Percentiles rank a stretch among this genome's conserved stretches.
Evolutionary conservation across 345 rosid genomes (phyloP).

Genomic region (Lumnitzera racemosa): DNA sequence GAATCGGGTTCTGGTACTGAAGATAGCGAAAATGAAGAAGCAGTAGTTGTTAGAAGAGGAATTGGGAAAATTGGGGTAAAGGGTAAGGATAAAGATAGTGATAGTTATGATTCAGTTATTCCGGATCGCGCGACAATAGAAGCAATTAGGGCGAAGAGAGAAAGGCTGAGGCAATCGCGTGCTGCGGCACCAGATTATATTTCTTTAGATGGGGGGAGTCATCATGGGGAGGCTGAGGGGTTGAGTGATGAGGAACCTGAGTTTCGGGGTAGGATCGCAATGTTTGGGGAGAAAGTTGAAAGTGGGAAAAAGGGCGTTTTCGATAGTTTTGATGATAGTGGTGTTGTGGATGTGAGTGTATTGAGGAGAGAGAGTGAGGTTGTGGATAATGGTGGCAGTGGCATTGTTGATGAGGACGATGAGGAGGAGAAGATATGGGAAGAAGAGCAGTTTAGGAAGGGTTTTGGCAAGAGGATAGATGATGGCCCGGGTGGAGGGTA

Average conservation of each 20-base stretch:
- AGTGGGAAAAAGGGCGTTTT: conserved; percentile 58
- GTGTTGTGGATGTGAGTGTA: conserved; percentile 13
- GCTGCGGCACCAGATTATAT: conserved; percentile 67
- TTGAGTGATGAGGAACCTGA: conserved; percentile 81
- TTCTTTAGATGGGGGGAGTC: conserved; percentile 50
- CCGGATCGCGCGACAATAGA: conserved; percentile 51
- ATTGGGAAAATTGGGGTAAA: conserved; percentile 1
- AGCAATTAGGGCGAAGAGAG: conserved; percentile 64
- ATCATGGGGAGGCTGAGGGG: conserved; percentile 38
- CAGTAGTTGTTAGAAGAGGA: conserved; percentile 2
- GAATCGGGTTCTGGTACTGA: conserved; percentile 25
- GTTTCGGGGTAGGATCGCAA: conserved; percentile 46
- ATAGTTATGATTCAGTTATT: conserved; percentile 15
- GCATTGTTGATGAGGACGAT: conserved; percentile 45
- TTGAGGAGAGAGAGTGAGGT: conserved; percentile 8
- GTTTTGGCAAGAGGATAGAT: conserved; percentile 79
- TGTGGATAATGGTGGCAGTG: conserved; percentile 10
- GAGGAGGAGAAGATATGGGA: conserved; percentile 90
- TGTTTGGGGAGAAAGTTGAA: conserved; percentile 37
- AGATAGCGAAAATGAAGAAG: conserved; percentile 3
- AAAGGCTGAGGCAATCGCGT: conserved; percentile 51
- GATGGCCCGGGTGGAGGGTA: conserved; percentile 37
- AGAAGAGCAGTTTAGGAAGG: conserved; percentile 89
- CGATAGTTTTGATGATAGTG: conserved; percentile 42
- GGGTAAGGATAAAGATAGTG: conserved; percentile 26